Conservation (phyloP, 768 basidiomycete species). For the Naganishia vaughanmartiniae region DNA sequence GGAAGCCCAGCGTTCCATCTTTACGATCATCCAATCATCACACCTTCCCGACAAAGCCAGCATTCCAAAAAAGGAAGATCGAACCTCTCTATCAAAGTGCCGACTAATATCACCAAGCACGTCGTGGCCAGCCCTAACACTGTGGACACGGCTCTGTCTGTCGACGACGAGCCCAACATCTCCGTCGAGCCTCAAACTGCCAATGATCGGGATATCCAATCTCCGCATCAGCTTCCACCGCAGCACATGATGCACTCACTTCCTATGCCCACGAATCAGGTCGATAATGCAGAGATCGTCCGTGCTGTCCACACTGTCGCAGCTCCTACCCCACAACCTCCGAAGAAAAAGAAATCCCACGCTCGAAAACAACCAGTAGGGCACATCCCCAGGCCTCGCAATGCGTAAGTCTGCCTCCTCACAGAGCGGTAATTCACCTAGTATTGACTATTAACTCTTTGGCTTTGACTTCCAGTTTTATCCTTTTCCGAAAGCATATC, state of each 20-base stretch:
- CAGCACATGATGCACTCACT: neutral
- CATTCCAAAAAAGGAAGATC: neutral
- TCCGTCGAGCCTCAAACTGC: neutral
- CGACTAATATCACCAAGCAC: neutral
- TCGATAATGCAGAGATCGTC: neutral
- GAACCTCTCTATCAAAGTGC: constrained; percentile 8
- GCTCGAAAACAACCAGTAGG: constrained; percentile 51
- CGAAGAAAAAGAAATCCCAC: constrained; percentile 47
- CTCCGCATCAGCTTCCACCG: neutral
- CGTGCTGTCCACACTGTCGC: neutral
- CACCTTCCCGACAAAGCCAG: neutral
- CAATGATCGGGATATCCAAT: neutral
- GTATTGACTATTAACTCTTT: too few relatives aligned
- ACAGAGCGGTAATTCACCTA: too few relatives aligned
- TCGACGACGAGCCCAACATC: constrained; percentile 2
- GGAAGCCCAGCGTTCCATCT: neutral
- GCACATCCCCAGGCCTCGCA: constrained; percentile 52
- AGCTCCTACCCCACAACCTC: neutral
- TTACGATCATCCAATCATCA: neutral
- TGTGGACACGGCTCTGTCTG: neutral
- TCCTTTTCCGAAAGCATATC: constrained; percentile 52
- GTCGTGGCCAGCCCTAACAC: neutral
- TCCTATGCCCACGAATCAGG: neutral
- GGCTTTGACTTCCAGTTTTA: constrained; percentile 36
- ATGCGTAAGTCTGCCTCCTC: constrained; percentile 34